Conservation (phyloP, 306 rosid species). For the Hippophae rhamnoides region DNA sequence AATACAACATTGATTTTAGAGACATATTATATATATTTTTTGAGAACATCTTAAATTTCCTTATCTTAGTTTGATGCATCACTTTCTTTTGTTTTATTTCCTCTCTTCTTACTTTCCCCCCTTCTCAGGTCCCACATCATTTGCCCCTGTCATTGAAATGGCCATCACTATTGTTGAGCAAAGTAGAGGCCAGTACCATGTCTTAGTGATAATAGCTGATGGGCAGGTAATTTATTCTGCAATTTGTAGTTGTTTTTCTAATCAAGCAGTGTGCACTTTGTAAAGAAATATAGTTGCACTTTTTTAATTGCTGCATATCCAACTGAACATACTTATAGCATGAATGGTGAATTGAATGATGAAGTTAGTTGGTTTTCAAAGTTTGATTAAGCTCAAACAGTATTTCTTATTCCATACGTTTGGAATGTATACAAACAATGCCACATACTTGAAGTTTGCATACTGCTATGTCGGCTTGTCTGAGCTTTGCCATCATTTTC, state of each 20-base stretch:
- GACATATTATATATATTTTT: not conserved
- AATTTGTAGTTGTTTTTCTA: not conserved
- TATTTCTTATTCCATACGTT: too few species aligned
- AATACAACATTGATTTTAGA: too few species aligned
- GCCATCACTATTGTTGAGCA: conserved; percentile 88
- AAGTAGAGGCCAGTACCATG: conserved; percentile 94
- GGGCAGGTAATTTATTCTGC: conserved; percentile 57
- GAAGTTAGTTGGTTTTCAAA: too few species aligned
- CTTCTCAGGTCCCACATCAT: conserved; percentile 84
- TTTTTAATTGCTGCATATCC: too few species aligned
- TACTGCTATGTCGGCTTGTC: conserved; percentile 1
- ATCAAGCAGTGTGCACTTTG: not conserved
- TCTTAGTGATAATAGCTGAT: conserved; percentile 81
- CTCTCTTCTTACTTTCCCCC: conserved; percentile 6
- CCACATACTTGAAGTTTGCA: not conserved
- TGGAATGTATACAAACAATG: too few species aligned
- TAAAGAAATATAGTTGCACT: too few species aligned
- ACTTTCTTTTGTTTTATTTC: conserved; percentile 9
- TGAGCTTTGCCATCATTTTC: not conserved
- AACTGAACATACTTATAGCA: too few species aligned
- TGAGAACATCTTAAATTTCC: not conserved
- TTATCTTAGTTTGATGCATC: not conserved
- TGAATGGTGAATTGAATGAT: too few species aligned
- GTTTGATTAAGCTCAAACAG: too few species aligned
- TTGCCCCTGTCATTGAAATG: conserved; percentile 91